Evolutionary conservation across 768 basidiomycete species (phyloP), one percentile per base, ranked within the genome.

Genomic region (Suillus cothurnatus): DNA sequence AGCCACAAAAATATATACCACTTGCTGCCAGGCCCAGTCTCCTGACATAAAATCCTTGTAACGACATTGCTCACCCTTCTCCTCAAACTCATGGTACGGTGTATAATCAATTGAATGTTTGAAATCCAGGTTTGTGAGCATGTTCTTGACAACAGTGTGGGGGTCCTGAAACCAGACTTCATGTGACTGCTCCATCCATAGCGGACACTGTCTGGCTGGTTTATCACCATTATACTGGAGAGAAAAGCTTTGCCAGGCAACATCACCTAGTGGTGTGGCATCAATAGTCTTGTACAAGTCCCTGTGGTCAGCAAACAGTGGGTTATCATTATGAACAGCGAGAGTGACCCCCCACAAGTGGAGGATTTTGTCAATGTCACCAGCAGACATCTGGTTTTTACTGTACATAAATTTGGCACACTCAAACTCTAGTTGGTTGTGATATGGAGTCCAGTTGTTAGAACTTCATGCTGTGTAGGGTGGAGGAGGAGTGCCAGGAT

Each of bases 21-120:
- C 45, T 47, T 47, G 45, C 45, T 47, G 45, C 45, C 45, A 47
- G 45, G 45, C 45, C 45, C 45, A 47, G 45, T 47, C 45, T n/a
- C 45, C 45, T 47, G 45, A 47, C 45, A 47, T n/a, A 4, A 47
- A 47, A n/a, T 47, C 45, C 9, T 47, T 47, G 11, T 47, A 47
- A 5, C n/a, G 21, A 12, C 9, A 11, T n/a, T 47, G 45, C 45
- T 47, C 45, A n/a, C 4, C 9, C 45, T 47, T 47, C 45, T 47
- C 45, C 45, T 47, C 3, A n/a, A 47, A 47, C 11, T 47, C 45
- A 9, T 11, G 3, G 45, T 47, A 47, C 4, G n/a, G 45, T 4
- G 4, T 4, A 47, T n/a, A 47, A 47, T 47, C 45, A 47, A 47
- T 47, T n/a, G 3, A 3, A 47, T 5, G 1, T 11, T 47, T 47